Evolutionary conservation across 768 basidiomycete species (phyloP).

Genomic region (Hericium rajendrae): DNA sequence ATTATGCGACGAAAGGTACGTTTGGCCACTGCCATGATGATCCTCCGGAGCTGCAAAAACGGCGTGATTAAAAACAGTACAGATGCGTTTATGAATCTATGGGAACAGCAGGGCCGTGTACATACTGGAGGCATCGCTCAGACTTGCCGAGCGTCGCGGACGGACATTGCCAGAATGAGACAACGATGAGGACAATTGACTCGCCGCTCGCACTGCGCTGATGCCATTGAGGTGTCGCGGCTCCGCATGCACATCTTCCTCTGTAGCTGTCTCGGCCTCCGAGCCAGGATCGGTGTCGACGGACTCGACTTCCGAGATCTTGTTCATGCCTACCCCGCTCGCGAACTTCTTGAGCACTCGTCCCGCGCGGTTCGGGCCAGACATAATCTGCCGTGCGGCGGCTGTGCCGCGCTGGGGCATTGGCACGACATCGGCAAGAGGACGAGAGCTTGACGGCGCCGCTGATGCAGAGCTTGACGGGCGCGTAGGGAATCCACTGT

Average conservation of each 20-base stretch:
- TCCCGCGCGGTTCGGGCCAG: slow-evolving; percentile 10
- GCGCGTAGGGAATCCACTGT: slow-evolving; percentile 1
- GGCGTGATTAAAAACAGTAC: not conserved
- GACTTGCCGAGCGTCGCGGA: slow-evolving; percentile 65
- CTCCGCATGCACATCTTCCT: not conserved
- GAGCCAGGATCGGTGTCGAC: slow-evolving; percentile 27
- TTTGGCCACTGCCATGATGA: not conserved
- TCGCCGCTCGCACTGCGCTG: slow-evolving; percentile 2
- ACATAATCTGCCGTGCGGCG: slow-evolving; percentile 7
- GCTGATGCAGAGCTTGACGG: slow-evolving; percentile 3
- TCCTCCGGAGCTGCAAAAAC: not conserved
- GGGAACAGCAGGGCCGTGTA: not conserved
- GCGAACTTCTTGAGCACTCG: slow-evolving; percentile 14
- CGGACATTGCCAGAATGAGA: slow-evolving; percentile 37
- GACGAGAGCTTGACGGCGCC: slow-evolving; percentile 6
- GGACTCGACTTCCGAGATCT: slow-evolving; percentile 36
- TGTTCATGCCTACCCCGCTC: slow-evolving; percentile 30
- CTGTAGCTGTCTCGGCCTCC: slow-evolving; percentile 34
- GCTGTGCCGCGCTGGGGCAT: slow-evolving; percentile 8
- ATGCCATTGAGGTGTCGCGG: not conserved
- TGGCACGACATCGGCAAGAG: slow-evolving; percentile 13
- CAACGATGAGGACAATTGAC: slow-evolving; percentile 21
- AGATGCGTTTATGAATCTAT: not conserved
- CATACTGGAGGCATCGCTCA: slow-evolving; percentile 54
- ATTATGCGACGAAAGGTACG: not conserved